Conservation (phyloP, 148 eudicot species). For the Spergularia marina region DNA sequence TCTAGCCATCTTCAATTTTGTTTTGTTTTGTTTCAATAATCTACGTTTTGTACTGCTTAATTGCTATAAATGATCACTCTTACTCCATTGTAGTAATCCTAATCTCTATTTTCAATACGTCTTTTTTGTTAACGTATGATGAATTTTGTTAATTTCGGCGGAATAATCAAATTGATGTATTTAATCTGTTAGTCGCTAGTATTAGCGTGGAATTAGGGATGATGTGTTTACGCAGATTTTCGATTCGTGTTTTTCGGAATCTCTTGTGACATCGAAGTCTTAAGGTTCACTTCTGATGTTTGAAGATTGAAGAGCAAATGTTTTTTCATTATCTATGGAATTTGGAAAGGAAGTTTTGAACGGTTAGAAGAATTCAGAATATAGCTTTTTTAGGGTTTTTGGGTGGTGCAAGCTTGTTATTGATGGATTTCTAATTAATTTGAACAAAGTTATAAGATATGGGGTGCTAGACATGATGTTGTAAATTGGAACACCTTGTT, state of each 20-base stretch:
- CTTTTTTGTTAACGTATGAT: neutral
- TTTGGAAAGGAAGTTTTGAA: neutral
- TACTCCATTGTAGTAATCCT: neutral
- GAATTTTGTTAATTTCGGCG: neutral
- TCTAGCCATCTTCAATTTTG: neutral
- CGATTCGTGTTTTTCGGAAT: neutral
- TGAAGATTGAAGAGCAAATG: neutral
- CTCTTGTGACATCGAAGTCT: neutral
- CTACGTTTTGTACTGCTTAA: neutral
- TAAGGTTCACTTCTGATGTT: neutral
- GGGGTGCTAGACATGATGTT: neutral
- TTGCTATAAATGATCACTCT: neutral
- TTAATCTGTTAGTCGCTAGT: neutral
- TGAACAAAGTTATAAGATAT: neutral
- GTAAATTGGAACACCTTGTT: no score
- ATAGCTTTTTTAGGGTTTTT: neutral
- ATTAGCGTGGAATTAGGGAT: neutral
- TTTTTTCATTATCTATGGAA: no score
- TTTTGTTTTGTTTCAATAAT: neutral
- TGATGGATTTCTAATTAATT: neutral
- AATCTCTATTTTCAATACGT: neutral
- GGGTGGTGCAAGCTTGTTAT: neutral
- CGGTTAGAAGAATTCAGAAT: neutral
- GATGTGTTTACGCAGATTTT: neutral
- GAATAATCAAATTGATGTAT: neutral